Conservation (phyloP, 306 rosid genomes). For the Corylus heterophylla region DNA sequence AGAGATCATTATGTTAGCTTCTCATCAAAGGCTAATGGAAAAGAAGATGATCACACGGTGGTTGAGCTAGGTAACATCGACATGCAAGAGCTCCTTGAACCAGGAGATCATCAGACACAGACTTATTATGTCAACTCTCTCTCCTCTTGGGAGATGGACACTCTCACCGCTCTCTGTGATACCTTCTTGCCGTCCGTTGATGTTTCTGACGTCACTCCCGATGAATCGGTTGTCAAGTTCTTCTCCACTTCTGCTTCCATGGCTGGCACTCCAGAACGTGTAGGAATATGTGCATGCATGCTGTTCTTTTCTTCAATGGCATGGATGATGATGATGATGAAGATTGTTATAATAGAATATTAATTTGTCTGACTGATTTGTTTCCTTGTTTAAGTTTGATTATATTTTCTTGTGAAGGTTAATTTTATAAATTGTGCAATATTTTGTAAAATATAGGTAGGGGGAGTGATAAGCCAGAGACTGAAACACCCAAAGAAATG, state of each 20-base stretch:
- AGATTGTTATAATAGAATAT: no score
- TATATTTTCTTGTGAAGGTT: no score
- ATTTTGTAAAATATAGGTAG: slow-evolving; percentile 34
- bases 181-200: slow-evolving; percentile 62
- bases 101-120: slow-evolving; percentile 2
- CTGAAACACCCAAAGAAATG: slow-evolving; percentile 55
- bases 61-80: slow-evolving; percentile 28
- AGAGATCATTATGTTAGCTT: background rate
- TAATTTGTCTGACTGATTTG: no score
- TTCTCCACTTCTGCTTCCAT: slow-evolving; percentile 63
- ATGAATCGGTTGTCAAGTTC: slow-evolving; percentile 33
- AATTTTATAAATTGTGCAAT: no score
- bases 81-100: slow-evolving; percentile 33
- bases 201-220: background rate
- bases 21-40: background rate
- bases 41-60: slow-evolving; percentile 22
- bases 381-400: no score
- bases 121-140: slow-evolving; percentile 34
- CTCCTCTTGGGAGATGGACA: slow-evolving; percentile 53
- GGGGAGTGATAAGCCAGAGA: slow-evolving; percentile 41
- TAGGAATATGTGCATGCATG: slow-evolving; percentile 27
- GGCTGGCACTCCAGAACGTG: slow-evolving; percentile 57
- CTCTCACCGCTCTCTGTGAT: slow-evolving; percentile 59
- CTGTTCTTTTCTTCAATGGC: background rate
- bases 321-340: background rate